Evolutionary conservation across 106 monocot genomes (phyloP).

Genomic region (Dendrobium chrysotoxum): DNA sequence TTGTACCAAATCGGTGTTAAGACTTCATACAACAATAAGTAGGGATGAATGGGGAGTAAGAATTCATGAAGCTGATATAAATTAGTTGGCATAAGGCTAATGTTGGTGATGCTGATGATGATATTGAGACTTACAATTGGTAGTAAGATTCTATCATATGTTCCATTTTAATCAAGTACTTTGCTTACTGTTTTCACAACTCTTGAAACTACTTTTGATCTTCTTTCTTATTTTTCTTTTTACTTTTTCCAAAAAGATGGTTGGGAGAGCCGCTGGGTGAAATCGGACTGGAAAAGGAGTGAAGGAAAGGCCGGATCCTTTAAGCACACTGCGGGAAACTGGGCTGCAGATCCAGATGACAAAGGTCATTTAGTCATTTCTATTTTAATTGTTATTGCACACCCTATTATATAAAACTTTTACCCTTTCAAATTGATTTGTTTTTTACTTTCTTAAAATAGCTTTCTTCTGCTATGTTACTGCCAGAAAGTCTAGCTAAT

Average conservation of each 20-base stretch:
- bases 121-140: too few relatives aligned
- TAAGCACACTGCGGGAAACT: slow-evolving; percentile 91
- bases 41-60: too few relatives aligned
- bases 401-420: not conserved
- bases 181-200: too few relatives aligned
- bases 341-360: slow-evolving; percentile 95
- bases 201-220: too few relatives aligned
- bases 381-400: too few relatives aligned
- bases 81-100: too few relatives aligned
- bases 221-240: slow-evolving; percentile 2
- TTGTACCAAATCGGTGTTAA: too few relatives aligned
- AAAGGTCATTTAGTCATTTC: slow-evolving; percentile 37
- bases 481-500: not conserved
- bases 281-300: slow-evolving; percentile 97
- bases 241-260: slow-evolving; percentile 43
- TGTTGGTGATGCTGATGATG: too few relatives aligned
- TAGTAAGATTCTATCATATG: too few relatives aligned
- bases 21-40: too few relatives aligned
- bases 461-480: not conserved
- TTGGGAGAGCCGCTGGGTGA: slow-evolving; percentile 86
- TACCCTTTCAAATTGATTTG: not conserved
- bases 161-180: too few relatives aligned
- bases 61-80: too few relatives aligned
- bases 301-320: slow-evolving; percentile 97
- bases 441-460: not conserved